Evolutionary conservation across 192 early-diverging fungal genomes (phyloP), one percentile per base, ranked within the genome.

Genomic region (Borealophlyctis nickersoniae): DNA sequence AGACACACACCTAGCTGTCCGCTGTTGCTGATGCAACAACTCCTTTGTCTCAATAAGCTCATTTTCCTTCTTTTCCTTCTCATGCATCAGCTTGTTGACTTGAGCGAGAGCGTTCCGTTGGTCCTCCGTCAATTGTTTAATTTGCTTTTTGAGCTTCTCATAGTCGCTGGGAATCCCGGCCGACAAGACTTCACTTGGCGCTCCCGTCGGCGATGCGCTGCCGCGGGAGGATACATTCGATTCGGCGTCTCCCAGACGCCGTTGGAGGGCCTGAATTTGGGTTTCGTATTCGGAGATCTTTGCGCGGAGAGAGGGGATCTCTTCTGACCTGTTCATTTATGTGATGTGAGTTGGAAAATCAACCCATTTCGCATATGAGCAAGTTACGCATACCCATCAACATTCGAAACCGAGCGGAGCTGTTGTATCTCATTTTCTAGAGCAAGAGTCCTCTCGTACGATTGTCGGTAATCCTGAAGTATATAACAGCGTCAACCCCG

Each of bases 41-140:
- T 88, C 83, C 7, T 82, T 81, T 35, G 79, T 66, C 57, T 88
- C 86, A 14, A 79, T 65, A 26, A 71, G 66, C 3, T 67, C 49
- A 49, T 61, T 67, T 14, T 86, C 76, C 27, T 88, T 66, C 35
- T 65, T 33, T 29, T 83, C 79, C 69, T 86, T 87, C 65, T 88
- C 88, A 1, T 71, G 60, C 39, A 80, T 60, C 1, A 87, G 72
- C 31, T 58, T 70, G 31, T 76, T 77, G 0, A 80, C 60, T 22
- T 77, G 69, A 51, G 67, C 60, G 52, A 70, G 64, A 27, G 70
- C 29, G 11, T 74, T 68, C 27, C 72, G 61, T 19, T 52, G 52
- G 7, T 62, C 50, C 28, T 69, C 67, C 22, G 33, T 56, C 16
- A 63, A 32, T 28, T 54, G 11, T 27, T 63, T 34, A 29, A 70